These are phyloP conservation scores for Penicillium sp. DNA, from an alignment of 2,329 filamentous ascomycete species.

Conservation along the genomic window DNA sequence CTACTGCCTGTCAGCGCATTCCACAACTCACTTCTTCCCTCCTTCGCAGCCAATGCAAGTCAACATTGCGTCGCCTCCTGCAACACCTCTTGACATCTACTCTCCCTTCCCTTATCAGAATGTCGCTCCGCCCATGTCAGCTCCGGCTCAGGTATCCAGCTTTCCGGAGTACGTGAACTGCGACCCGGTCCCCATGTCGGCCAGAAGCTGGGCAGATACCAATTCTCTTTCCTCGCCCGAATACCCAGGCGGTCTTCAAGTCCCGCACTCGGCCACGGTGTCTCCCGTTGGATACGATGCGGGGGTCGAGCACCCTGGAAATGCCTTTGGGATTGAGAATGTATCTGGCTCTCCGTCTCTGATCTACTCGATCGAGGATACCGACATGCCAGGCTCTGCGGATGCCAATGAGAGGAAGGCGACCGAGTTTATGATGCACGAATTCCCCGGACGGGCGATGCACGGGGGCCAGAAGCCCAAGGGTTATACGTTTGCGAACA, in stretches of 20 bases:
- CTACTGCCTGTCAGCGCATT: conserved; percentile 38
- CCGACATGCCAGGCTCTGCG: conserved; percentile 27
- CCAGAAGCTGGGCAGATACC: conserved; percentile 43
- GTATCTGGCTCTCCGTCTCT: conserved; percentile 33
- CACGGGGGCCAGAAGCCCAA: conserved; percentile 42
- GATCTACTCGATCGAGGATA: conserved; percentile 33
- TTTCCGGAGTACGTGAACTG: conserved; percentile 44
- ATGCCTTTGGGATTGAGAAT: conserved; percentile 28
- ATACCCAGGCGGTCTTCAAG: conserved; percentile 34
- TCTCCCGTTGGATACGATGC: conserved; percentile 40
- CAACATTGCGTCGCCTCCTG: conserved; percentile 44
- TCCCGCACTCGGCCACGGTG: conserved; percentile 35
- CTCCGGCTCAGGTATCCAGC: conserved; percentile 42
- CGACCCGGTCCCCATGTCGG: conserved; percentile 38
- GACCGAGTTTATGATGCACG: conserved; percentile 45
- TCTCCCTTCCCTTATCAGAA: conserved; percentile 39
- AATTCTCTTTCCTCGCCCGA: conserved; percentile 44
- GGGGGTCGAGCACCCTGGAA: conserved; percentile 29
- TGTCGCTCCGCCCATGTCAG: conserved; percentile 42
- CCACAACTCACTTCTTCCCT: conserved; percentile 36
- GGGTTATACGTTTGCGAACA: conserved; percentile 44
- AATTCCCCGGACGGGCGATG: conserved; percentile 46
- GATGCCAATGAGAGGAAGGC: conserved; percentile 32
- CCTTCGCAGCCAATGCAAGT: conserved; percentile 42
- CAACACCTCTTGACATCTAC: conserved; percentile 45